Conservation (phyloP, 192 early-diverging fungal genomes). For the Coemansia sp. region DNA sequence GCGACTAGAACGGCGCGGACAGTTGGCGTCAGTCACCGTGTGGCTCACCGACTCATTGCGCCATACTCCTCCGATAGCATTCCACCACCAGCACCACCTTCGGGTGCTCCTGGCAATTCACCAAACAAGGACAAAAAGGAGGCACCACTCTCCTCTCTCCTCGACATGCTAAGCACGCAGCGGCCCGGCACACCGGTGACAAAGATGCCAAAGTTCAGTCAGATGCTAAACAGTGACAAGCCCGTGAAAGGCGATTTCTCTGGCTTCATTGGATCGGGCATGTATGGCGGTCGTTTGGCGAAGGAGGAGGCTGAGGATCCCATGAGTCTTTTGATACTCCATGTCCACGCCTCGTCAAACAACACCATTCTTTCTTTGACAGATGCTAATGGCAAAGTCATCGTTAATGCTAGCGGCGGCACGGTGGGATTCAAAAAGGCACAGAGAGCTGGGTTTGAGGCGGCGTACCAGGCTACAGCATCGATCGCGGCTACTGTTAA, state of each 20-base stretch:
- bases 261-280: slow-evolving; percentile 16
- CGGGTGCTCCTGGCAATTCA: background rate
- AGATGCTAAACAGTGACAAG: background rate
- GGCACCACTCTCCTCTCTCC: slow-evolving; percentile 7
- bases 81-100: background rate
- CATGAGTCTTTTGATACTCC: slow-evolving; percentile 40
- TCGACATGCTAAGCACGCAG: slow-evolving; percentile 12
- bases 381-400: slow-evolving; percentile 62
- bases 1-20: background rate
- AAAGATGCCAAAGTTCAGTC: background rate
- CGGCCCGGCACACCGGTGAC: background rate
- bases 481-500: slow-evolving; percentile 68
- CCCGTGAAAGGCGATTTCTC: slow-evolving; percentile 17
- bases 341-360: slow-evolving; percentile 63
- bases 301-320: slow-evolving; percentile 15
- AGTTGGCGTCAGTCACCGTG: background rate
- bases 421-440: slow-evolving; percentile 85
- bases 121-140: background rate
- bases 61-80: background rate
- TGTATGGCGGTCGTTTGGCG: slow-evolving; percentile 1
- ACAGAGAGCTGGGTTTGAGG: slow-evolving; percentile 83
- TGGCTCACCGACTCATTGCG: background rate
- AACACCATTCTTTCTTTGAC: slow-evolving; percentile 90
- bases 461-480: slow-evolving; percentile 83
- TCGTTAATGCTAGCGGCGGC: slow-evolving; percentile 78